phyloP scores from a whole-genome alignment of 345 rosid genomes.

The Atalantia buxifolia region DNA sequence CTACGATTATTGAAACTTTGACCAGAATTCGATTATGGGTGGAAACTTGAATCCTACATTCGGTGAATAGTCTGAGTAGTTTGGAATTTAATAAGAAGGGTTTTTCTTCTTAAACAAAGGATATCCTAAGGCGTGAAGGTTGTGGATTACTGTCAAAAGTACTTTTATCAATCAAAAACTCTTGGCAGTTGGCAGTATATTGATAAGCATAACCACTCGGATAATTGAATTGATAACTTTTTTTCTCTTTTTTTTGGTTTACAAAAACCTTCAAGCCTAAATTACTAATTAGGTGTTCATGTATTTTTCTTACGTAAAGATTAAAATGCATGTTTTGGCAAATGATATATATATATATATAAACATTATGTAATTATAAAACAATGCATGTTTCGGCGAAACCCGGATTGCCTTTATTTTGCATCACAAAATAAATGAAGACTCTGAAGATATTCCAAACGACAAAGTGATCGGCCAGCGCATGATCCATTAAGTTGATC shows the following conservation, averaged over 20 bases:
- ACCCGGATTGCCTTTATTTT: not conserved
- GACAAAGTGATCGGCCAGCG: constrained; percentile 23
- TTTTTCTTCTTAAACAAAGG: too few species aligned
- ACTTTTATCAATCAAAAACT: not conserved
- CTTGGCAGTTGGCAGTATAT: not conserved
- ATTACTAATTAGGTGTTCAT: too few species aligned
- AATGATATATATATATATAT: too few species aligned
- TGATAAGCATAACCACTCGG: not conserved
- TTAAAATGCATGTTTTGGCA: too few species aligned
- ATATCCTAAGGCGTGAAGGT: too few species aligned
- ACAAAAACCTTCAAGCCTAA: too few species aligned
- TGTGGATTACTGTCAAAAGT: not conserved
- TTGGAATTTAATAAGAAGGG: not conserved
- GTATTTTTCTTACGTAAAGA: too few species aligned
- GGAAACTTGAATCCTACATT: not conserved
- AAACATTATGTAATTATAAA: too few species aligned
- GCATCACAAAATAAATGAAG: not conserved
- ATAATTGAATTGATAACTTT: not conserved
- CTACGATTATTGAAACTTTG: not conserved
- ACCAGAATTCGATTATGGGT: not conserved
- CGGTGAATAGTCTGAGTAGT: not conserved
- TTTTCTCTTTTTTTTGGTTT: too few species aligned
- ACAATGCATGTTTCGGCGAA: not conserved
- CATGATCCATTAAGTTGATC: constrained; percentile 6
- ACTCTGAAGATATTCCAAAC: constrained; percentile 10